Evolutionary conservation across 1,284 basidiomycete species (phyloP).

Genomic region (Wolfiporia cocos): DNA sequence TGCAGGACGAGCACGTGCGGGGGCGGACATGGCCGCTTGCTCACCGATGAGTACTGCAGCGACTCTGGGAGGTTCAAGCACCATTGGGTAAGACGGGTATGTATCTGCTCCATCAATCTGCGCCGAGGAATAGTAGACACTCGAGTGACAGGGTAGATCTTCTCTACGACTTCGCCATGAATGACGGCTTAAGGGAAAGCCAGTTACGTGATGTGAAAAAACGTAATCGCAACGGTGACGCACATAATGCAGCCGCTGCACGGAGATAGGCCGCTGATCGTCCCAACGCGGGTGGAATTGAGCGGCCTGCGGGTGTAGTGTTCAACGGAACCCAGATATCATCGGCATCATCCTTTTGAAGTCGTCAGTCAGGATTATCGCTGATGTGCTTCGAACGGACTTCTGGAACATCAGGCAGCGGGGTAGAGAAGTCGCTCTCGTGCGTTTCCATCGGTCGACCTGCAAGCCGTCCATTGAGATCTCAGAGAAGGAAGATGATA

Average conservation of each 20-base stretch:
- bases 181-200: slow-evolving; percentile 41
- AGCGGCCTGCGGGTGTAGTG: slow-evolving; percentile 29
- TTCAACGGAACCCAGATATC: slow-evolving; percentile 44
- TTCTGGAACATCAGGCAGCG: slow-evolving; percentile 52
- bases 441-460: slow-evolving; percentile 70
- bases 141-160: slow-evolving; percentile 69
- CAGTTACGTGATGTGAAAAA: slow-evolving; percentile 1
- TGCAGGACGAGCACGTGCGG: slow-evolving; percentile 70
- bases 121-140: slow-evolving; percentile 38
- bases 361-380: too few relatives aligned
- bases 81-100: slow-evolving; percentile 72
- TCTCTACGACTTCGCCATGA: slow-evolving; percentile 57
- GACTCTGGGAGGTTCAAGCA: slow-evolving; percentile 64
- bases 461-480: slow-evolving; percentile 17
- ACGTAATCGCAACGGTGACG: slow-evolving; percentile 15
- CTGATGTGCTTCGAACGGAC: slow-evolving; percentile 32
- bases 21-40: slow-evolving; percentile 43
- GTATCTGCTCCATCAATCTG: slow-evolving; percentile 44
- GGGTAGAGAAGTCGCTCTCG: slow-evolving; percentile 71
- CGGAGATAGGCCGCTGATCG: slow-evolving; percentile 53
- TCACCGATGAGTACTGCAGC: slow-evolving; percentile 53
- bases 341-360: slow-evolving; percentile 52
- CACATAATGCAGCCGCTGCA: slow-evolving; percentile 57
- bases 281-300: slow-evolving; percentile 35
- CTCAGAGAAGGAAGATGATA: too few relatives aligned